phyloP scores from a whole-genome alignment of 371 early-diverging fungal genomes.

The Syncephalastrum monosporum region DNA sequence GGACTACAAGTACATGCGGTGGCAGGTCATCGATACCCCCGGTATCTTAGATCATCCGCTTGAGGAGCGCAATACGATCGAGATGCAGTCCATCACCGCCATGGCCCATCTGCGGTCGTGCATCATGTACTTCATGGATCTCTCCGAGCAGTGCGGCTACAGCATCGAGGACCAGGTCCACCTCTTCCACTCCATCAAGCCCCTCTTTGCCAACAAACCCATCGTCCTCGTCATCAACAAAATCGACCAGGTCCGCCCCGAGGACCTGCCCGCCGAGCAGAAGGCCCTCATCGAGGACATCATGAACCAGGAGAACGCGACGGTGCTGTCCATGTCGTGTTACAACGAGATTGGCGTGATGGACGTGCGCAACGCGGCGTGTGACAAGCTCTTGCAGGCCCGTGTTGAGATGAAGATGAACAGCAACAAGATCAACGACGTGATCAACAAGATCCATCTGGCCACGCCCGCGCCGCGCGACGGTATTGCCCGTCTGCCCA shows the following conservation, averaged over 20 bases:
- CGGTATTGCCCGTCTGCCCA: constrained; percentile 77
- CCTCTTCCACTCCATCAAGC: constrained; percentile 96
- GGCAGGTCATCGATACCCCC: constrained; percentile 99
- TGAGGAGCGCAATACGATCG: constrained; percentile 99
- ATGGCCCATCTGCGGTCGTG: constrained; percentile 98
- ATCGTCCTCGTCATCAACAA: constrained; percentile 97
- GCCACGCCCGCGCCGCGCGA: constrained; percentile 89
- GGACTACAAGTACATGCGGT: constrained; percentile 99
- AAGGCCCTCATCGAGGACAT: constrained; percentile 74
- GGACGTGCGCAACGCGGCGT: constrained; percentile 91
- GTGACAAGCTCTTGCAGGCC: constrained; percentile 89
- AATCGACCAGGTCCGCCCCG: constrained; percentile 84
- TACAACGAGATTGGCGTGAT: constrained; percentile 96
- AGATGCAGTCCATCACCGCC: constrained; percentile 99
- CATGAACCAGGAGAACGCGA: constrained; percentile 67
- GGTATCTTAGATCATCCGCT: constrained; percentile 99
- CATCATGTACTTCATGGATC: constrained; percentile 98
- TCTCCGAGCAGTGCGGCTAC: constrained; percentile 99
- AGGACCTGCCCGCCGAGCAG: constrained; percentile 79
- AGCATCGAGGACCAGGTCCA: constrained; percentile 91
- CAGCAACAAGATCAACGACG: constrained; percentile 86
- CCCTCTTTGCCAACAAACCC: constrained; percentile 98
- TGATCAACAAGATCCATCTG: constrained; percentile 94
- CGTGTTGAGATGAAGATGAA: constrained; percentile 96
- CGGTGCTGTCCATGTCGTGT: constrained; percentile 84